Percentiles rank a stretch among this genome's conserved stretches.
These are phyloP conservation scores for Ziziphus jujuba DNA, from an alignment of 306 rosid genomes.

Conservation along the genomic window DNA sequence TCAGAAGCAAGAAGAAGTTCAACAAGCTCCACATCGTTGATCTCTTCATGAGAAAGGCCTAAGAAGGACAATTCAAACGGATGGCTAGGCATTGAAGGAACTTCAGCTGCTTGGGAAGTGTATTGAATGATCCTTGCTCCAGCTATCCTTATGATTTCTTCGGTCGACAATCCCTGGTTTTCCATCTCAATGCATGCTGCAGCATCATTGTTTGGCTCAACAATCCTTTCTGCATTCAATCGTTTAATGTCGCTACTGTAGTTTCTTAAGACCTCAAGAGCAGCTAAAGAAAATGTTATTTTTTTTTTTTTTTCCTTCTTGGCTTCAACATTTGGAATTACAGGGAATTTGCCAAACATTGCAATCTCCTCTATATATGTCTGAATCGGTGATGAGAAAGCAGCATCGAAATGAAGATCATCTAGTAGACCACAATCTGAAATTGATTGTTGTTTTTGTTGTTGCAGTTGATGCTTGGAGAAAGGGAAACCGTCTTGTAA, in stretches of 20 bases:
- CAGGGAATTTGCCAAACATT: slow-evolving; percentile 23
- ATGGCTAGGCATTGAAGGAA: slow-evolving; percentile 30
- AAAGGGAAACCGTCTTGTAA: slow-evolving; percentile 15
- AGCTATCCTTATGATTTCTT: slow-evolving; percentile 58
- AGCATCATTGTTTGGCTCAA: slow-evolving; percentile 22
- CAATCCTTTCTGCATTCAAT: slow-evolving; percentile 26
- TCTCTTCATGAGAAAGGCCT: slow-evolving; percentile 48
- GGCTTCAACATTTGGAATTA: slow-evolving; percentile 19
- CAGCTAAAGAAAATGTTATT: slow-evolving; percentile 30
- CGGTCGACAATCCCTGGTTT: slow-evolving; percentile 39
- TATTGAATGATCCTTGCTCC: slow-evolving; percentile 65
- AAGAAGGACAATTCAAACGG: slow-evolving; percentile 46
- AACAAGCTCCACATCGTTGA: slow-evolving; percentile 47
- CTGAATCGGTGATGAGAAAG: slow-evolving; percentile 43
- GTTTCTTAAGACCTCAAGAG: slow-evolving; percentile 53
- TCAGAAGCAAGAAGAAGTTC: slow-evolving; percentile 60
- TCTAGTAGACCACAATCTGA: slow-evolving; percentile 34
- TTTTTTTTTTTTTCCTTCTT: slow-evolving; percentile 15
- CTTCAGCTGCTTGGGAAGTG: slow-evolving; percentile 24
- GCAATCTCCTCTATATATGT: slow-evolving; percentile 15
- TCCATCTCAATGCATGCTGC: slow-evolving; percentile 15
- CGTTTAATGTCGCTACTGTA: slow-evolving; percentile 41
- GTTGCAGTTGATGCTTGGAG: slow-evolving; percentile 34
- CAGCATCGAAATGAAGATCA: slow-evolving; percentile 34
- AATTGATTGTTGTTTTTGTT: slow-evolving; percentile 26